phyloP scores from a whole-genome alignment of 1,284 basidiomycete genomes.

The Ganoderma multipileum region DNA sequence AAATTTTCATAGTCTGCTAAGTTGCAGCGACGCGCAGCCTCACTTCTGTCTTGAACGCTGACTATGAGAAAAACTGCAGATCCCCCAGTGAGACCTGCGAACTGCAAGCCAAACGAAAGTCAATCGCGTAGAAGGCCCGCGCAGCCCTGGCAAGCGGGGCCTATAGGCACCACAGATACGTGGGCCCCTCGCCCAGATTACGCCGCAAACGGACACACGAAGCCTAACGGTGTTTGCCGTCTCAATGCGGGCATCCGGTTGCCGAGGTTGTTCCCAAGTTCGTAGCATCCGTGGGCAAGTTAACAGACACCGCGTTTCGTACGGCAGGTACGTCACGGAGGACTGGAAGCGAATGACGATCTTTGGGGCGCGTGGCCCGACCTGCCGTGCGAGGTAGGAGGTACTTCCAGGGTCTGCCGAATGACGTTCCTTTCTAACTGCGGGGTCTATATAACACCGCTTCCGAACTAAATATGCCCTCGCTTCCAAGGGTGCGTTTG shows the following conservation, averaged over 20 bases:
- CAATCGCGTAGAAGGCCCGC: constrained; percentile 4
- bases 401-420: neutral
- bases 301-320: constrained; percentile 14
- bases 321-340: constrained; percentile 13
- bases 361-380: neutral
- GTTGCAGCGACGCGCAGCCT: neutral
- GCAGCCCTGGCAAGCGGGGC: constrained; percentile 3
- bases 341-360: neutral
- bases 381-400: neutral
- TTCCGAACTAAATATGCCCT: constrained; percentile 12
- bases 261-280: constrained; percentile 22
- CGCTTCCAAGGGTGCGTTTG: constrained; percentile 6
- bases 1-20: neutral
- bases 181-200: neutral
- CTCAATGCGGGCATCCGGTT: constrained; percentile 13
- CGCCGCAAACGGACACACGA: constrained; percentile 14
- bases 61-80: neutral
- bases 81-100: constrained; percentile 6
- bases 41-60: neutral
- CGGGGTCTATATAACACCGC: constrained; percentile 19
- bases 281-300: constrained; percentile 12
- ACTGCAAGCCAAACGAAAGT: constrained; percentile 11
- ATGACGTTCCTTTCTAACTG: constrained; percentile 17
- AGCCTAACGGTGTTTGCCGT: constrained; percentile 28
- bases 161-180: constrained; percentile 8